These are phyloP conservation scores for Pleurotus platypus DNA, from an alignment of 768 basidiomycete species.

Conservation along the genomic window DNA sequence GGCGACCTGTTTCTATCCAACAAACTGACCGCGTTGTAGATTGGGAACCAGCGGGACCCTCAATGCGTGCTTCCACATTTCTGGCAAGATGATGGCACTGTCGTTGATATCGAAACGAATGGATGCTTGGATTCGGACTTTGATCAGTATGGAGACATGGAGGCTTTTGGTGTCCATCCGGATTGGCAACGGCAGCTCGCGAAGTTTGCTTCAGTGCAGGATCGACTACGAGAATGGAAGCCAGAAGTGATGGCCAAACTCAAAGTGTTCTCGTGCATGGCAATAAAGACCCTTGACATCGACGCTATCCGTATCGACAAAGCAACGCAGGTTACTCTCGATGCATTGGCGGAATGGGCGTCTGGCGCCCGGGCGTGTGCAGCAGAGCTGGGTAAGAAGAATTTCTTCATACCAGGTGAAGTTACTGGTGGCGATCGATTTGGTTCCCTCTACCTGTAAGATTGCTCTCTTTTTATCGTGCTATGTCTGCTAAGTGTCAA, in stretches of 20 bases:
- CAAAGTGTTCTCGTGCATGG: constrained; percentile 77
- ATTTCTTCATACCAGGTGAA: constrained; percentile 91
- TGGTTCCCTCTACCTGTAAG: constrained; percentile 80
- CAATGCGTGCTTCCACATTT: constrained; percentile 77
- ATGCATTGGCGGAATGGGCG: constrained; percentile 76
- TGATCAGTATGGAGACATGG: constrained; percentile 95
- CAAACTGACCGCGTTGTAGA: constrained; percentile 29
- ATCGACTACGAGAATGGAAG: constrained; percentile 92
- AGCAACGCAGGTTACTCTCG: constrained; percentile 86
- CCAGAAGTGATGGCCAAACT: constrained; percentile 77
- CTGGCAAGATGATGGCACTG: constrained; percentile 73
- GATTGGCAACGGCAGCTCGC: constrained; percentile 92
- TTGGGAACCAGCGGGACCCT: constrained; percentile 64
- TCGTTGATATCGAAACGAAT: constrained; percentile 50
- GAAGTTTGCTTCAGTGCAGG: constrained; percentile 95
- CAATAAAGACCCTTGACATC: constrained; percentile 83
- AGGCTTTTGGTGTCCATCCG: constrained; percentile 95
- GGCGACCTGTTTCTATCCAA: neutral
- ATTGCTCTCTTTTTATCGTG: constrained; percentile 10
- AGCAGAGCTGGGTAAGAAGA: constrained; percentile 63
- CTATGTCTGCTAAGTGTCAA: neutral
- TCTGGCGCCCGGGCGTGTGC: constrained; percentile 75
- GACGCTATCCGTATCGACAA: constrained; percentile 97
- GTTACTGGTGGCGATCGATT: constrained; percentile 94
- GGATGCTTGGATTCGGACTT: constrained; percentile 86